A percentile compares a stretch with the other conserved stretches of the same genome.
Evolutionary conservation across 2,329 filamentous ascomycete species (phyloP).

Genomic region (Blastomyces silverae): DNA sequence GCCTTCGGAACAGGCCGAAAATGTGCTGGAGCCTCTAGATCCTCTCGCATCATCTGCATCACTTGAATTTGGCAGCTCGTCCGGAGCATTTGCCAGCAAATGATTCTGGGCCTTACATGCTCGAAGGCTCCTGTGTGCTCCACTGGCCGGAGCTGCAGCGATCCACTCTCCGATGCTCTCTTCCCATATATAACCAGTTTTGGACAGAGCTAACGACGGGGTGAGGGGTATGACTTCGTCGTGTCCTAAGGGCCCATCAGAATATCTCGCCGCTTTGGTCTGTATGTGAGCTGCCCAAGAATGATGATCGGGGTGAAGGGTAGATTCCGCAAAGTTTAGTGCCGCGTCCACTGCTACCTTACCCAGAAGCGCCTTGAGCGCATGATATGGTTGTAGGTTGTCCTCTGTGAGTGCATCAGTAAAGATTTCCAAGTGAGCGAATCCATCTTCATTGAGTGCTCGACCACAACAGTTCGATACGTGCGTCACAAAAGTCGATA

Average conservation of each 20-base stretch:
- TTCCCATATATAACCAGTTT: conserved; percentile 46
- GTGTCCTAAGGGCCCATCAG: conserved; percentile 15
- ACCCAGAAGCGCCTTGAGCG: conserved; percentile 29
- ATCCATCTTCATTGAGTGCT: conserved; percentile 20
- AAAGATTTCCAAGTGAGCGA: conserved; percentile 25
- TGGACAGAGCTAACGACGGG: conserved; percentile 16
- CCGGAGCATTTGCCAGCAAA: background rate
- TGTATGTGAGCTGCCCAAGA: conserved; percentile 37
- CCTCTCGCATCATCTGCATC: conserved; percentile 8
- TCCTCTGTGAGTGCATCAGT: conserved; percentile 26
- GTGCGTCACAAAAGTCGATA: conserved; percentile 32
- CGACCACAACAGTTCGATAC: conserved; percentile 32
- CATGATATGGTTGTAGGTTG: conserved; percentile 20
- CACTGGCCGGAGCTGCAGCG: conserved; percentile 26
- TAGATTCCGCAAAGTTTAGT: conserved; percentile 37
- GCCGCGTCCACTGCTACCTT: conserved; percentile 37
- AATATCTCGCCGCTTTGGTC: conserved; percentile 27
- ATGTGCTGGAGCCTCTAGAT: conserved; percentile 10
- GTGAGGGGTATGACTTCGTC: conserved; percentile 19
- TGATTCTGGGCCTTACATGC: background rate
- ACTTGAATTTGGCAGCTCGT: background rate
- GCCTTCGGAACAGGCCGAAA: conserved; percentile 1
- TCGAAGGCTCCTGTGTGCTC: background rate
- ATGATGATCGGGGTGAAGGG: conserved; percentile 35
- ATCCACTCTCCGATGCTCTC: conserved; percentile 54